A percentile compares a stretch with the other conserved stretches of the same genome.
Evolutionary conservation across 805 yeast species (phyloP).

Genomic region (Lachancea quebecensis): DNA sequence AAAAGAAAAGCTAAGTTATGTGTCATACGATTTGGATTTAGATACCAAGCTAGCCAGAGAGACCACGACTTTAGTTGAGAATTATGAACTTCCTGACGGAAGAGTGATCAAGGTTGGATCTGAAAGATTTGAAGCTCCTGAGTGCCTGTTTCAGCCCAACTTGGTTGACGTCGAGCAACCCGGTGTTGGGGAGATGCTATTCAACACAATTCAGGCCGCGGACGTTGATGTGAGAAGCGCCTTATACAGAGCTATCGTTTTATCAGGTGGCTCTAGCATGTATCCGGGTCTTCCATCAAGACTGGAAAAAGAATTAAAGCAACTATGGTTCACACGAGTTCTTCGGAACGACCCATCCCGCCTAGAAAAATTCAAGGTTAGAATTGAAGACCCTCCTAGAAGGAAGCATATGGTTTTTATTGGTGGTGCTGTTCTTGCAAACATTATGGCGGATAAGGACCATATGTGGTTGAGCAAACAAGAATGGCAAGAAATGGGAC

Average conservation of each 20-base stretch:
- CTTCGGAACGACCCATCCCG: conserved; percentile 81
- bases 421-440: conserved; percentile 97
- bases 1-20: conserved; percentile 93
- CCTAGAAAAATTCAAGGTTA: conserved; percentile 84
- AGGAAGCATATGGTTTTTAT: conserved; percentile 98
- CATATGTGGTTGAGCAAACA: conserved; percentile 96
- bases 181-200: conserved; percentile 88
- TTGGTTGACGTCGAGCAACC: conserved; percentile 95
- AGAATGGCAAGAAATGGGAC: conserved; percentile 98
- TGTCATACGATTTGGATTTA: conserved; percentile 85
- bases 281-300: conserved; percentile 97
- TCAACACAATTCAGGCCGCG: conserved; percentile 89
- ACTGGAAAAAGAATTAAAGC: conserved; percentile 91
- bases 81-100: conserved; percentile 94
- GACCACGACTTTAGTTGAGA: conserved; percentile 90
- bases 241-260: conserved; percentile 82
- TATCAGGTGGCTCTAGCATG: conserved; percentile 98
- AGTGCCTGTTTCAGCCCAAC: conserved; percentile 91
- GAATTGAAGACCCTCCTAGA: conserved; percentile 98
- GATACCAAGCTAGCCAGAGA: conserved; percentile 84
- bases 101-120: conserved; percentile 89
- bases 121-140: conserved; percentile 95
- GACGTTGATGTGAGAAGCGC: conserved; percentile 90
- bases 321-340: conserved; percentile 87
- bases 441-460: conserved; percentile 96